Evolutionary conservation across 2,329 filamentous ascomycete genomes (phyloP).

Genomic region (Aspergillus ustus): DNA sequence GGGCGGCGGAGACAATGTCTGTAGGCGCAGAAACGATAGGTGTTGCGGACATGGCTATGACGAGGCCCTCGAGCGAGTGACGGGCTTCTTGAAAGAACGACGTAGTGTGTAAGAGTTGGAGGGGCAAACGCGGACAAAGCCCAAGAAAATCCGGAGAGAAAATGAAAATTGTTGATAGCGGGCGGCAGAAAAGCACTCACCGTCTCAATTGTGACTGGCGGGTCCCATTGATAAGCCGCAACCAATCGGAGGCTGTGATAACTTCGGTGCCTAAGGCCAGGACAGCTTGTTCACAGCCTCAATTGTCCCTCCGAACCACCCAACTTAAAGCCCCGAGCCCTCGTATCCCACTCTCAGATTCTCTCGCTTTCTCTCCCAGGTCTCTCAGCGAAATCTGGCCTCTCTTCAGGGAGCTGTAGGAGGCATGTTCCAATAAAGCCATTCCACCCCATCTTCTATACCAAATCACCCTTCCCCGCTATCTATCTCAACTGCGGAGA

Average conservation of each 20-base stretch:
- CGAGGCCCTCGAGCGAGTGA: not conserved
- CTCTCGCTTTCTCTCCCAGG: not conserved
- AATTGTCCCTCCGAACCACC: conserved; percentile 1
- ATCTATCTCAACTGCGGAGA: not conserved
- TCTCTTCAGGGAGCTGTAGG: not conserved
- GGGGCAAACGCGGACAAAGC: not conserved
- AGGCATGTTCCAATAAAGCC: conserved; percentile 3
- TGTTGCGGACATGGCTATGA: conserved; percentile 17
- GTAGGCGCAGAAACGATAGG: conserved; percentile 23
- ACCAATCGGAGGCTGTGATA: conserved; percentile 8
- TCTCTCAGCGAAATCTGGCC: conserved; percentile 2
- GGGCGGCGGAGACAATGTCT: conserved; percentile 38
- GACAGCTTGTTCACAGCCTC: conserved; percentile 20
- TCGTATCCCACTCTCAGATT: conserved; percentile 6
- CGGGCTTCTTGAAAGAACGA: not conserved
- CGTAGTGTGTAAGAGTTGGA: not conserved
- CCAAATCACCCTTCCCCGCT: not conserved
- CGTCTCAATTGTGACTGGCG: not conserved
- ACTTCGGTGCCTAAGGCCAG: conserved; percentile 15
- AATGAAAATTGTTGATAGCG: conserved; percentile 8
- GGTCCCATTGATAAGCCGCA: conserved; percentile 1
- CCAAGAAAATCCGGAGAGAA: conserved; percentile 9
- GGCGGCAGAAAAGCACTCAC: conserved; percentile 5
- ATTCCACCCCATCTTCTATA: not conserved
- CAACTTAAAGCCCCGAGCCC: conserved; percentile 9